A percentile compares a stretch with the other conserved stretches of the same genome.
Evolutionary conservation across 148 eudicot species (phyloP).

Genomic region (Arbutus unedo): DNA sequence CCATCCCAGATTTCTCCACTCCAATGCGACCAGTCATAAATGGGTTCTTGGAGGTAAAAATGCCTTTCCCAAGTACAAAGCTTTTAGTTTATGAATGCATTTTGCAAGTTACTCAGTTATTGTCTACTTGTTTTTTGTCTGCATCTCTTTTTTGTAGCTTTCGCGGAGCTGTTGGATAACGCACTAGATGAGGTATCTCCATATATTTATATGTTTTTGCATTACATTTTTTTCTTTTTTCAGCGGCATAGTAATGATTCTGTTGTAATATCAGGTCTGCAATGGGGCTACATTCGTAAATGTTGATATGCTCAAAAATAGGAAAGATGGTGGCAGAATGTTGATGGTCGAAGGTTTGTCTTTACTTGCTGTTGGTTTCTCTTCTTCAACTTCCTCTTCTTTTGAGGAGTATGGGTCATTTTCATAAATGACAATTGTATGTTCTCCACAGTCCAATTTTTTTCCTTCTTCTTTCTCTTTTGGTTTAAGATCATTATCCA

Average conservation of each 20-base stretch:
- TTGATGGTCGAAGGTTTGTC: constrained; percentile 69
- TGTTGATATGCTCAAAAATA: constrained; percentile 67
- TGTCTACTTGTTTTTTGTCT: not conserved
- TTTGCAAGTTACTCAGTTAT: constrained; percentile 3
- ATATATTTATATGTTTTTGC: not conserved
- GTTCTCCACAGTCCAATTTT: not conserved
- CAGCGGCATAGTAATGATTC: not conserved
- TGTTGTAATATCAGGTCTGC: constrained; percentile 46
- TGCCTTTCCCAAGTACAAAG: not conserved
- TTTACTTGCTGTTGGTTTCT: not conserved
- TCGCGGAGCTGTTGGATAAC: constrained; percentile 94
- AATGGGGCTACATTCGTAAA: constrained; percentile 81
- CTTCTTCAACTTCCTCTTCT: not conserved
- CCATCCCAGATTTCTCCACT: constrained; percentile 96
- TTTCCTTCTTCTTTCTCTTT: not conserved
- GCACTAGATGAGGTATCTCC: constrained; percentile 83
- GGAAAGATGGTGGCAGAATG: constrained; percentile 70
- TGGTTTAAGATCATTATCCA: not conserved
- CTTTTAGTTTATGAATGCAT: constrained; percentile 4
- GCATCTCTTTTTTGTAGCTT: constrained; percentile 44
- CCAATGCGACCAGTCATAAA: constrained; percentile 98
- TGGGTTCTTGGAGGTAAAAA: constrained; percentile 89
- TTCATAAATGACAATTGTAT: not conserved
- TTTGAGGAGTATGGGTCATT: not conserved
- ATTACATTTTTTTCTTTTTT: not conserved